Base-by-base conservation (phyloP, 2,329 filamentous ascomycete genomes). In the Pochonia chlamydosporia region DNA sequence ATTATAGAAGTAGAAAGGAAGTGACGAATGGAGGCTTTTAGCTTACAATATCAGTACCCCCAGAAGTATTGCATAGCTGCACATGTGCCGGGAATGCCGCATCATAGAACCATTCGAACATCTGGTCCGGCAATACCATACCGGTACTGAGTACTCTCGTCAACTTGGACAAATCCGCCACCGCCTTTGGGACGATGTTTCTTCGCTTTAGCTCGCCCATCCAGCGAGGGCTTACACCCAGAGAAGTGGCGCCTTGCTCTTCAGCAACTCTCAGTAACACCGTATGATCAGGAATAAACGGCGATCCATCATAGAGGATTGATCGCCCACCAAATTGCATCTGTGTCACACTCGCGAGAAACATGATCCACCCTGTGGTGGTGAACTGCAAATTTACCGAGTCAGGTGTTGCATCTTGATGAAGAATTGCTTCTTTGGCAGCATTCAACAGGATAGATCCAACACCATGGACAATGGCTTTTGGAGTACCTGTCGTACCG, bases 361-460 rank as follows among this genome's bases (percentile, higher is more conserved):
- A 93, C 89, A 95, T 95, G 66, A 95, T 93, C 89, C 89, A 95
- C 0, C 87, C 85, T 0, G 85, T 89, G 0, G 82, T 85, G 1
- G 82, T 81, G 59, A 76, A 81, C 62, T 81, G 76, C 48, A 81
- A 54, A 1, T 63, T 59, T 1, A 79, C 69, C 36, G 65, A 67
- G n/a, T 65, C 59, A 0, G 68, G 55, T 0, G 53, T 59, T 3
- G 66, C 48, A 23, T 69, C 66, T 42, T 75, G 70, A 58, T 81
- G 76, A 23, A 81, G 62, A 3, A 61, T 64, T 1, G 68, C 71
- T 61, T 95, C 89, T 59, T 91, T 79, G 51, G 54, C 59, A 13
- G 59, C 56, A 52, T 64, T 74, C 21, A 89, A 52, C 26, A 87
- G 63, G 1, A 79, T 67, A 0, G 84, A 83, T 3, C 86, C 86